A percentile compares a stretch with the other conserved stretches of the same genome.
These are phyloP conservation scores for Globisporangium acanthophoron DNA, from an alignment of 352 stramenopile genomes.

Conservation along the genomic window DNA sequence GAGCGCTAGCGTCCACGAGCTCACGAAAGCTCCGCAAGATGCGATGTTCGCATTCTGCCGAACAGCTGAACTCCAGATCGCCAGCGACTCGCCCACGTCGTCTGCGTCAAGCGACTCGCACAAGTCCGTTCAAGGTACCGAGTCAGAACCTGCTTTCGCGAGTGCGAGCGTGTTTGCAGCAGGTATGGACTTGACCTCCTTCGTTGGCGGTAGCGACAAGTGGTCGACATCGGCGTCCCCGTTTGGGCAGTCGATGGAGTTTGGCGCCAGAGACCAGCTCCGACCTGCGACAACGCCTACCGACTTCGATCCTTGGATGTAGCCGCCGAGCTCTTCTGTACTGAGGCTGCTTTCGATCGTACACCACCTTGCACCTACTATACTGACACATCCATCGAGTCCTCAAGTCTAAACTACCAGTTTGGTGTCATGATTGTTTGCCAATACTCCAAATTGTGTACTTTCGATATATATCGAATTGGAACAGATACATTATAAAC, in stretches of 20 bases:
- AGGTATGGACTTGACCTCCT: background rate
- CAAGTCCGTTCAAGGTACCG: background rate
- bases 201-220: background rate
- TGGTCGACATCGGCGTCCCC: background rate
- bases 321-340: background rate
- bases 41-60: constrained; percentile 34
- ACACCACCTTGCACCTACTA: too few relatives aligned
- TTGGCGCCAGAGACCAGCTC: background rate
- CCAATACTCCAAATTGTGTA: too few relatives aligned
- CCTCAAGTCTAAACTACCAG: too few relatives aligned
- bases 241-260: background rate
- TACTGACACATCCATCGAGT: too few relatives aligned
- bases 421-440: too few relatives aligned
- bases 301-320: background rate
- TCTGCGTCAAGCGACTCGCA: background rate
- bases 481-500: too few relatives aligned
- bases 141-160: background rate
- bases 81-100: background rate
- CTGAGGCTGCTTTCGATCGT: too few relatives aligned
- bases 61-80: constrained; percentile 1
- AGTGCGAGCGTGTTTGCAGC: background rate
- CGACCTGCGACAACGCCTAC: background rate
- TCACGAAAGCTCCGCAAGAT: constrained; percentile 35
- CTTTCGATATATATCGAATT: too few relatives aligned
- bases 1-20: constrained; percentile 29